Percentiles rank a stretch among this genome's conserved stretches.
Evolutionary conservation across 345 rosid species (phyloP).

Genomic region (Combretum micranthum): DNA sequence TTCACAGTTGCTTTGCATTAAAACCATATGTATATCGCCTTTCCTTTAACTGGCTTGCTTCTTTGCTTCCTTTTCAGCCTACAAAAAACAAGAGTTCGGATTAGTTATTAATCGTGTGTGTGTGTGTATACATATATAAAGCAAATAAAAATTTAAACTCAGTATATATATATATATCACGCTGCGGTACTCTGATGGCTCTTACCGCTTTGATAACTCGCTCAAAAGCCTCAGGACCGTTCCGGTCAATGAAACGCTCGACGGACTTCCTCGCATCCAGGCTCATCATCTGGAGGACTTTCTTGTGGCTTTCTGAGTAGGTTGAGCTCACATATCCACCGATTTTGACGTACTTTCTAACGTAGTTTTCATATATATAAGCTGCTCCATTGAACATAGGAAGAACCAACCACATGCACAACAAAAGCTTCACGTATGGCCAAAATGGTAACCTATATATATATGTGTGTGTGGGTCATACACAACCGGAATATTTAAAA

Average conservation of each 20-base stretch:
- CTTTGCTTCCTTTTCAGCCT: slow-evolving; percentile 89
- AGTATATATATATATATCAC: no score
- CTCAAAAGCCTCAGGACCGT: slow-evolving; percentile 81
- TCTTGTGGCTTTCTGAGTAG: slow-evolving; percentile 56
- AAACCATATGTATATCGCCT: slow-evolving; percentile 12
- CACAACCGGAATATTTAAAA: background rate
- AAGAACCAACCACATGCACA: slow-evolving; percentile 83
- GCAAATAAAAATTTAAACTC: no score
- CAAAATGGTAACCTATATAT: slow-evolving; percentile 88
- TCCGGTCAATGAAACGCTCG: slow-evolving; percentile 44
- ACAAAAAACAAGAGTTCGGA: slow-evolving; percentile 6
- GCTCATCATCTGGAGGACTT: slow-evolving; percentile 84
- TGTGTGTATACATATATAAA: no score
- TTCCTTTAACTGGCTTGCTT: slow-evolving; percentile 18
- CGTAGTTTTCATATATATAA: slow-evolving; percentile 54
- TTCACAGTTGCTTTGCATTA: no score
- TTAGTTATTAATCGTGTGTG: background rate
- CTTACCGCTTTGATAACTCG: slow-evolving; percentile 72
- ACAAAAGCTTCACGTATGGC: slow-evolving; percentile 64
- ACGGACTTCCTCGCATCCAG: slow-evolving; percentile 79
- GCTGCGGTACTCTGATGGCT: background rate
- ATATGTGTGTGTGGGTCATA: no score
- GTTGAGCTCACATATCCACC: slow-evolving; percentile 31
- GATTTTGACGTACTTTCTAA: slow-evolving; percentile 57
- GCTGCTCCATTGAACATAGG: slow-evolving; percentile 89